Evolutionary conservation across 352 stramenopile species (phyloP).

Genomic region (Peronospora farinosa): DNA sequence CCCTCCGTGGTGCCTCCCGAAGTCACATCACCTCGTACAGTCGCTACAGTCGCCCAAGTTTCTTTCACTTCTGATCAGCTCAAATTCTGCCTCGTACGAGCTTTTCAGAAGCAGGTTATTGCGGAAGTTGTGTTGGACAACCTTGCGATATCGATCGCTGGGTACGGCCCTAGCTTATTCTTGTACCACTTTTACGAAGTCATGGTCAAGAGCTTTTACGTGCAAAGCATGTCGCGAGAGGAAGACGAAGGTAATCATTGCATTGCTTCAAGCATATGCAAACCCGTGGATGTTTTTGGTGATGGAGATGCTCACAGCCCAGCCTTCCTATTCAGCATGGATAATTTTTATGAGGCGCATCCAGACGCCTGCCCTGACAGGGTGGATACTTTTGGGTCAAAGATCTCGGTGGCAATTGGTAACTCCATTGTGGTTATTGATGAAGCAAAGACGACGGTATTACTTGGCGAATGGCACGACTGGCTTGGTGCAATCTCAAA

Average conservation of each 20-base stretch:
- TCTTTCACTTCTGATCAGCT: constrained; percentile 52
- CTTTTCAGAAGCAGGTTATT: constrained; percentile 52
- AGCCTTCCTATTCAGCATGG: constrained; percentile 51
- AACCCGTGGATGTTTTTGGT: constrained; percentile 3
- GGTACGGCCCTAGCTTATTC: constrained; percentile 74
- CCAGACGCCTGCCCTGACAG: constrained; percentile 43
- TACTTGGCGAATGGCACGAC: constrained; percentile 58
- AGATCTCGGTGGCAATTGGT: constrained; percentile 56
- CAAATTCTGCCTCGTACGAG: constrained; percentile 65
- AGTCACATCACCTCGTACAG: constrained; percentile 47
- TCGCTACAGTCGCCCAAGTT: constrained; percentile 49
- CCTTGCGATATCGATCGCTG: constrained; percentile 50
- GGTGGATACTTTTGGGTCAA: constrained; percentile 63
- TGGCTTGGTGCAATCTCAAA: constrained; percentile 54
- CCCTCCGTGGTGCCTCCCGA: constrained; percentile 46
- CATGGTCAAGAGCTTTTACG: constrained; percentile 60
- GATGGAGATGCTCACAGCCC: constrained; percentile 11
- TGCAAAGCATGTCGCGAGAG: constrained; percentile 57
- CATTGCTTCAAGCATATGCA: constrained; percentile 65
- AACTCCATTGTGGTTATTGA: constrained; percentile 71
- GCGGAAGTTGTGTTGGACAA: constrained; percentile 48
- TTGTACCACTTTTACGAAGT: constrained; percentile 76
- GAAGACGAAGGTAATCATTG: constrained; percentile 45
- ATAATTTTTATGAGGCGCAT: constrained; percentile 63
- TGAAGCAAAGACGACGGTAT: constrained; percentile 54